Evolutionary conservation across 2,329 filamentous ascomycete genomes (phyloP).

Genomic region (Domatiomyces catenatus): DNA sequence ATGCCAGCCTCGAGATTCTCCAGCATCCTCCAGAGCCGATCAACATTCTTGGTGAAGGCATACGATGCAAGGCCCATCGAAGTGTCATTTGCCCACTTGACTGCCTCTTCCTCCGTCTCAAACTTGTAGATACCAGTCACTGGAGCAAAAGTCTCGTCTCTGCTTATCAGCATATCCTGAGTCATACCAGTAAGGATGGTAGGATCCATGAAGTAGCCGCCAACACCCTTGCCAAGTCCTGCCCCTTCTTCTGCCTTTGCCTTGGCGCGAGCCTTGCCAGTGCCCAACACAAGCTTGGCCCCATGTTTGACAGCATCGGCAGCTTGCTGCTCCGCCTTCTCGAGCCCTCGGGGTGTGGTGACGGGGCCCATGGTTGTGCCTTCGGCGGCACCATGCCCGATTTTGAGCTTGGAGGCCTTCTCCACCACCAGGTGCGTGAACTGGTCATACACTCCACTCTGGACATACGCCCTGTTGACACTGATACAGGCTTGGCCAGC

Average conservation of each 20-base stretch:
- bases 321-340: conserved; percentile 44
- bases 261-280: conserved; percentile 24
- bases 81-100: conserved; percentile 24
- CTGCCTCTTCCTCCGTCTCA: conserved; percentile 49
- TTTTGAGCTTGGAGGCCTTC: conserved; percentile 36
- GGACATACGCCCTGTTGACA: conserved; percentile 32
- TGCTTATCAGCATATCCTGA: conserved; percentile 40
- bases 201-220: conserved; percentile 55
- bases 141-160: conserved; percentile 43
- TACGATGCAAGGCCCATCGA: conserved; percentile 38
- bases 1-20: conserved; percentile 55
- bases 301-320: conserved; percentile 48
- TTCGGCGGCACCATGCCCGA: conserved; percentile 44
- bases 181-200: conserved; percentile 48
- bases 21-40: conserved; percentile 49
- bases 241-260: conserved; percentile 36
- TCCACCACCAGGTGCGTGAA: conserved; percentile 41
- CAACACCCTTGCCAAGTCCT: conserved; percentile 25
- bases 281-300: conserved; percentile 48
- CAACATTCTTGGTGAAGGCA: conserved; percentile 52
- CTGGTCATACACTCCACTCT: conserved; percentile 31
- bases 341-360: conserved; percentile 40
- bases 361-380: conserved; percentile 46
- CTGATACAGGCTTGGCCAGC: conserved; percentile 32
- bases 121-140: conserved; percentile 50